These are phyloP conservation scores for Echeveria elegans DNA, from an alignment of 164 flowering plant genomes.

Conservation along the genomic window DNA sequence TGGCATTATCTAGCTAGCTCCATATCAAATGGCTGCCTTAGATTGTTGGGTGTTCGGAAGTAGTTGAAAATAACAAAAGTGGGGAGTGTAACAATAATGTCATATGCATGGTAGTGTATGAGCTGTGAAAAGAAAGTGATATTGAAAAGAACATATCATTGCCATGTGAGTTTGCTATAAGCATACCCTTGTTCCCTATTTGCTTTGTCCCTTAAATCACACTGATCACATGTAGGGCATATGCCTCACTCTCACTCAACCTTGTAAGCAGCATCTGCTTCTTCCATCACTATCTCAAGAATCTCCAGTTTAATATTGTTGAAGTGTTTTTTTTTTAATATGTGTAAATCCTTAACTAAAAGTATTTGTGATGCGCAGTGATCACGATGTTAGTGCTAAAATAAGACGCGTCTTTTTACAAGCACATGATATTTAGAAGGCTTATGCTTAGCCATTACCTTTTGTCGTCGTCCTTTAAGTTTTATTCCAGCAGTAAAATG, in stretches of 20 bases:
- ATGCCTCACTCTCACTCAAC: constrained; percentile 10
- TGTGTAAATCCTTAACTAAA: not conserved
- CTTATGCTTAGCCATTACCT: not conserved
- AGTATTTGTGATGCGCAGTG: not conserved
- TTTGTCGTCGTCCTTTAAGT: not conserved
- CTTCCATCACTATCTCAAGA: constrained; percentile 1
- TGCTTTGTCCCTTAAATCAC: constrained; percentile 40
- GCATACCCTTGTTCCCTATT: constrained; percentile 26
- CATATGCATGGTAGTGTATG: constrained; percentile 19
- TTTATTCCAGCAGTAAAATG: not conserved
- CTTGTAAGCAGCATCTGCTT: not conserved
- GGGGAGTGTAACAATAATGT: constrained; percentile 9
- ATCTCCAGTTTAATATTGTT: not conserved
- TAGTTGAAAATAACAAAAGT: constrained; percentile 6
- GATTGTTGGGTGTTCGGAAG: not conserved
- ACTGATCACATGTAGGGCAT: constrained; percentile 39
- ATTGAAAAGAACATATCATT: constrained; percentile 14
- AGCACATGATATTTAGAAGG: not conserved
- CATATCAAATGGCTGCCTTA: not conserved
- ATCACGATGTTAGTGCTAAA: not conserved
- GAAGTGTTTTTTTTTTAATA: too few species aligned
- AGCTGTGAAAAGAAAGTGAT: constrained; percentile 25
- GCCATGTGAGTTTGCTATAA: constrained; percentile 38
- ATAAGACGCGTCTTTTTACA: not conserved
- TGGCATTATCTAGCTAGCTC: not conserved